phyloP scores from a whole-genome alignment of 1,284 basidiomycete species.

The Irpex rosettiformis region DNA sequence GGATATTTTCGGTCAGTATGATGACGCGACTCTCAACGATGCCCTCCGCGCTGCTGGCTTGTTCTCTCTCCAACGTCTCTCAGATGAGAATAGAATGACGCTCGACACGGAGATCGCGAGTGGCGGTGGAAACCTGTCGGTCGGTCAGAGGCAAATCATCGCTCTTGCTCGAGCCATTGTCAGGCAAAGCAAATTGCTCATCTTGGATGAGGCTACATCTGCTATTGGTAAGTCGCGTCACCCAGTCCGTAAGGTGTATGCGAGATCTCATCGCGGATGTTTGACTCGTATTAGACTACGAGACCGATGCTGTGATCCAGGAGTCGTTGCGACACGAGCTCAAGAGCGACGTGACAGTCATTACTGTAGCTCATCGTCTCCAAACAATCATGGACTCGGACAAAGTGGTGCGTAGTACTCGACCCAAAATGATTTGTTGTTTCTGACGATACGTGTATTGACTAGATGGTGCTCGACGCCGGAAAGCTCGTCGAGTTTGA shows the following conservation, averaged over 20 bases:
- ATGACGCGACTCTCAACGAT: conserved; percentile 59
- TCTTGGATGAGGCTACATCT: conserved; percentile 50
- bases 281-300: conserved; percentile 48
- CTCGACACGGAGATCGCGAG: conserved; percentile 49
- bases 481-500: conserved; percentile 36
- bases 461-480: conserved; percentile 33
- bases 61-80: conserved; percentile 46
- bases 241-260: too few species aligned
- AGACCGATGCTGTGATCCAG: conserved; percentile 59
- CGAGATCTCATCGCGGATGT: background rate
- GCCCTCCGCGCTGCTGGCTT: conserved; percentile 55
- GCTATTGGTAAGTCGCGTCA: conserved; percentile 23
- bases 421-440: background rate
- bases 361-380: conserved; percentile 67
- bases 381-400: conserved; percentile 68
- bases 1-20: conserved; percentile 71
- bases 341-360: conserved; percentile 50
- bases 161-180: conserved; percentile 58
- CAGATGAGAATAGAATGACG: conserved; percentile 43
- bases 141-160: conserved; percentile 68
- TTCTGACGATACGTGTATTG: background rate
- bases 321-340: conserved; percentile 52
- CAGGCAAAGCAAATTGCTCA: conserved; percentile 53
- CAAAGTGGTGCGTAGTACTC: conserved; percentile 28
- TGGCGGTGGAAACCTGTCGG: conserved; percentile 63